Evolutionary conservation across 1,284 basidiomycete genomes (phyloP), one percentile per base, ranked within the genome.

Genomic region (Heterobasidion irregulare): DNA sequence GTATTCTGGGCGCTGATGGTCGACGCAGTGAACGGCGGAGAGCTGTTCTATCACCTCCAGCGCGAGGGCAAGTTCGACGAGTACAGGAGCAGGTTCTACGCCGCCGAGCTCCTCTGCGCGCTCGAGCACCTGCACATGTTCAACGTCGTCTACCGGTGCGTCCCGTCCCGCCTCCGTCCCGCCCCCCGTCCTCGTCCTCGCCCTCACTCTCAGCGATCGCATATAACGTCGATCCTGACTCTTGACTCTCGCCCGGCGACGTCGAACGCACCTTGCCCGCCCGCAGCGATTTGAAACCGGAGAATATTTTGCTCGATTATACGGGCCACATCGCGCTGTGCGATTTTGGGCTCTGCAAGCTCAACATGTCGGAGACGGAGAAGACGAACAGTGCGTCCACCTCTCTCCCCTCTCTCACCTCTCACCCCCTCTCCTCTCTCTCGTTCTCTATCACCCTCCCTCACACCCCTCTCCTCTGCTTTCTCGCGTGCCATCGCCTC

Each of bases 341-440:
- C 68, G 96, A 99, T 70, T 99, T 99, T 67, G 92, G 92, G n/a
- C 82, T 99, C 8, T 99, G 95, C 75, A 99, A 99, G 71, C 78
- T 99, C 53, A 98, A 99, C 73, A 99, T 99, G 97, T 91, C 91
- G 1, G 94, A 97, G 67, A 88, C 89, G 8, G 94, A 98, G 69
- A 98, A 96, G 67, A 99, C 96, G 12, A 98, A 98, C 73, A 98
- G 92, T 94, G 64, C 65, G 85, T 12, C 38, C 38, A 6, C n/a
- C 3, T 41, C 18, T 8, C 18, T 8, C 4, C 26, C 6, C 18
- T 8, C 18, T 47, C 46, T 10, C 18, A n/a, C 6, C 18, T 32
- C 4, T 18, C 46, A 16, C 46, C 18, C 46, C 41, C 16, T 16
- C 16, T 43, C 41, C 2, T 2, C 41, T 4, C 4, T 4, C 41